Evolutionary conservation across 169 alveolate species (phyloP).

Genomic region (Plasmodium adleri): DNA sequence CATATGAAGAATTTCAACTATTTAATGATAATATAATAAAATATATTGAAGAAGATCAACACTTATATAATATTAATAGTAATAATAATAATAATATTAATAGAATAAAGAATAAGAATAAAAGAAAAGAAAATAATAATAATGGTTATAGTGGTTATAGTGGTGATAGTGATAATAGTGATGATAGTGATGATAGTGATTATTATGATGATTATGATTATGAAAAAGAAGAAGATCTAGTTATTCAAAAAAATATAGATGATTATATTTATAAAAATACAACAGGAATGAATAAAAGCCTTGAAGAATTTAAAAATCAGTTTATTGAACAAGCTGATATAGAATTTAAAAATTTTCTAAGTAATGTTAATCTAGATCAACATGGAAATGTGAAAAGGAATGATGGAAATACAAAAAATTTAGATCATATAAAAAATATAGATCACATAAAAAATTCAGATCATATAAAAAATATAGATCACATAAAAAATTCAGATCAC

Average conservation of each 20-base stretch:
- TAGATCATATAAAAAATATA: background rate
- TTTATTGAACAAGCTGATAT: constrained; percentile 59
- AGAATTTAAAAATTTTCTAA: constrained; percentile 25
- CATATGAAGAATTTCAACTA: constrained; percentile 53
- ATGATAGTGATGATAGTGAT: background rate
- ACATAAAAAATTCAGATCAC: background rate
- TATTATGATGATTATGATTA: background rate
- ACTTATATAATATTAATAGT: constrained; percentile 35
- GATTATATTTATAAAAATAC: constrained; percentile 28
- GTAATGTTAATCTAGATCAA: background rate
- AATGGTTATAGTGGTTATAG: background rate
- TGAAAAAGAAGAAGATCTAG: constrained; percentile 21
- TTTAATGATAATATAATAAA: constrained; percentile 51
- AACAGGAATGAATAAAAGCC: constrained; percentile 4
- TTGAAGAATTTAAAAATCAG: constrained; percentile 29
- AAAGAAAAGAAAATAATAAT: background rate
- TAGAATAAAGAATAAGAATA: background rate
- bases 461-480: background rate
- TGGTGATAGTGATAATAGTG: background rate
- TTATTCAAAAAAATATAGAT: constrained; percentile 42
- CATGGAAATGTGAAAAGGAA: background rate
- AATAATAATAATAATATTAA: background rate
- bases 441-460: too few relatives aligned
- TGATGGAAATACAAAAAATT: background rate
- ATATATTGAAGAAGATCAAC: constrained; percentile 33